Conservation (phyloP, 306 rosid species). For the Acacia acuminata region DNA sequence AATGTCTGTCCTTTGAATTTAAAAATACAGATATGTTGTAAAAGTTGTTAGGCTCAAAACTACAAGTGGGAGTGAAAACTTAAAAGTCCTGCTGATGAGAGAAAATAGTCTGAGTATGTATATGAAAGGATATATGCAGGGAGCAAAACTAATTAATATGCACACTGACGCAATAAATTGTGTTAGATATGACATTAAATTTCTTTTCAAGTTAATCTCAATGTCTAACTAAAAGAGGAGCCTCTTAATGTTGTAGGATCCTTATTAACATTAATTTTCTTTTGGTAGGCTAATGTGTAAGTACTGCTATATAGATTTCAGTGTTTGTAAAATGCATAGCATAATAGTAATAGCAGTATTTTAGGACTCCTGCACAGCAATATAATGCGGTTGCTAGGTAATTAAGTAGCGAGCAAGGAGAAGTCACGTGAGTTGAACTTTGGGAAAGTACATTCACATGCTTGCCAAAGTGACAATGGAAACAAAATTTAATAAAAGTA, state of each 20-base stretch:
- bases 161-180: neutral
- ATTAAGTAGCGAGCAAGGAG: constrained; percentile 24
- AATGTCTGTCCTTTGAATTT: constrained; percentile 14
- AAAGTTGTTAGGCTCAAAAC: neutral
- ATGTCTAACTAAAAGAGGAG: neutral
- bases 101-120: neutral
- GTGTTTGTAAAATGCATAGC: neutral
- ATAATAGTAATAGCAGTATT: neutral
- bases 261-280: neutral
- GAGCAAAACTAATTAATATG: neutral
- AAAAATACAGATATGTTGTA: neutral
- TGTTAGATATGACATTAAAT: neutral
- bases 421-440: constrained; percentile 72
- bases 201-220: neutral
- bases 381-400: constrained; percentile 23
- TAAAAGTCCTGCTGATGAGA: neutral
- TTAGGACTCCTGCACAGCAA: constrained; percentile 63
- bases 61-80: neutral
- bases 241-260: neutral
- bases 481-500: constrained; percentile 52
- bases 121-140: neutral
- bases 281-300: neutral
- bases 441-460: constrained; percentile 85
- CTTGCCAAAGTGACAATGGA: constrained; percentile 58
- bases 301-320: neutral